Percentiles rank a stretch among this genome's conserved stretches.
phyloP scores from a whole-genome alignment of 2,329 filamentous ascomycete genomes.

The Nemania sp. region DNA sequence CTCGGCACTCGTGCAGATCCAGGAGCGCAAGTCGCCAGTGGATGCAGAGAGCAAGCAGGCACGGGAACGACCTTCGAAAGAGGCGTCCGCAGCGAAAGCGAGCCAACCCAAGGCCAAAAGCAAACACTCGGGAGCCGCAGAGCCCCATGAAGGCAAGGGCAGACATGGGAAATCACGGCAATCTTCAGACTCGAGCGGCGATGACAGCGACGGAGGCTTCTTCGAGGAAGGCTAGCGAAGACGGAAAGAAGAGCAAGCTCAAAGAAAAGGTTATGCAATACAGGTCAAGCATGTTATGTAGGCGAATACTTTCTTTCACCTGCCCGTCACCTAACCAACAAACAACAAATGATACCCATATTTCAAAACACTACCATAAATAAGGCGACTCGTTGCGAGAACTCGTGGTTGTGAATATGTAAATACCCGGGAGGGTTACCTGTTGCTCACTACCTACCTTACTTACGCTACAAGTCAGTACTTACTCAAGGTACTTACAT shows the following conservation, averaged over 20 bases:
- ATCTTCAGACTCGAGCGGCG: constrained; percentile 38
- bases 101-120: constrained; percentile 24
- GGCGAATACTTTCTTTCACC: background rate
- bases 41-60: constrained; percentile 20
- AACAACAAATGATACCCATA: constrained; percentile 32
- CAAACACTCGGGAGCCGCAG: constrained; percentile 26
- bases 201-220: constrained; percentile 61
- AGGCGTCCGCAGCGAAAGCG: constrained; percentile 16
- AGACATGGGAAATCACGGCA: constrained; percentile 46
- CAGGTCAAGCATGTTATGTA: constrained; percentile 5
- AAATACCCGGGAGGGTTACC: background rate
- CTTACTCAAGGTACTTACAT: too few relatives aligned
- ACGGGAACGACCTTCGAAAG: constrained; percentile 21
- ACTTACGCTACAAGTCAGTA: too few relatives aligned
- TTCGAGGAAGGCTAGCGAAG: constrained; percentile 50
- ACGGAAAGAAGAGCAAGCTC: background rate
- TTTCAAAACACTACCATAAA: too few relatives aligned
- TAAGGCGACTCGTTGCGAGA: too few relatives aligned
- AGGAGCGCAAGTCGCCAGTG: constrained; percentile 35
- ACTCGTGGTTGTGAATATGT: too few relatives aligned
- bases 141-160: constrained; percentile 34
- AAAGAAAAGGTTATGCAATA: background rate
- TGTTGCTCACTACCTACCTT: background rate
- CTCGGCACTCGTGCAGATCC: constrained; percentile 34
- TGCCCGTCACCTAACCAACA: background rate